Evolutionary conservation across 2,329 filamentous ascomycete species (phyloP), one percentile per base, ranked within the genome.

Genomic region (Colletotrichum sp.): DNA sequence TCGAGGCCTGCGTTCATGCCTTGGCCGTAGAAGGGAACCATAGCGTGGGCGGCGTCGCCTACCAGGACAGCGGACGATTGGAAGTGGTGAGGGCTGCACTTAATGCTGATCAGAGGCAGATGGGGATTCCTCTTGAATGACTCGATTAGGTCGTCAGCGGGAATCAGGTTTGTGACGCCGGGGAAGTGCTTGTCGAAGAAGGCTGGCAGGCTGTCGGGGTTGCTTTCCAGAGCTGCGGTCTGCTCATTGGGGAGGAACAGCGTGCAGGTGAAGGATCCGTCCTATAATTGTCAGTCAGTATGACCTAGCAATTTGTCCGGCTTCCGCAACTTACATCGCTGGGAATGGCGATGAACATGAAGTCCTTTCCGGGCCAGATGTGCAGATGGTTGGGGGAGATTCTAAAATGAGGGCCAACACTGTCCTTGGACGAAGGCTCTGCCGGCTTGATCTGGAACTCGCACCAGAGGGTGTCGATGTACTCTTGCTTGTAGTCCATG

Each of bases 341-440:
- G 0, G 97, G 96, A 59, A 99, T 96, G 21, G 97, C 98, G 81
- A 99, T 99, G 86, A 99, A 99, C 98, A 99, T 99, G 81, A 97
- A 96, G 57, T 96, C 93, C 80, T 93, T 93, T 36, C 95, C 96
- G 0, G 97, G 97, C 97, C 97, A 99, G 82, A 99, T 99, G 84
- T 99, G 97, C 2, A 99, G 89, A 82, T 99, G 96, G 80, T 98
- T 95, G 2, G 96, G 95, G 1, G 95, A 97, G 79, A 99, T 97
- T 64, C 90, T 89, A 82, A 98, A 99, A 61, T 83, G 79, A 18
- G 83, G 78, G 43, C 85, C 82, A 32, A 81, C 78, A 6, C 78
- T 69, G 1, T 80, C 79, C 3, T 84, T 77, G 34, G 84, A 84
- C 1, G 94, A 89, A 12, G 77, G 77, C 1, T 84, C 78, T 32